Evolutionary conservation across 805 yeast genomes (phyloP), one percentile per base, ranked within the genome.

Genomic region (Hanseniaspora thailandica): DNA sequence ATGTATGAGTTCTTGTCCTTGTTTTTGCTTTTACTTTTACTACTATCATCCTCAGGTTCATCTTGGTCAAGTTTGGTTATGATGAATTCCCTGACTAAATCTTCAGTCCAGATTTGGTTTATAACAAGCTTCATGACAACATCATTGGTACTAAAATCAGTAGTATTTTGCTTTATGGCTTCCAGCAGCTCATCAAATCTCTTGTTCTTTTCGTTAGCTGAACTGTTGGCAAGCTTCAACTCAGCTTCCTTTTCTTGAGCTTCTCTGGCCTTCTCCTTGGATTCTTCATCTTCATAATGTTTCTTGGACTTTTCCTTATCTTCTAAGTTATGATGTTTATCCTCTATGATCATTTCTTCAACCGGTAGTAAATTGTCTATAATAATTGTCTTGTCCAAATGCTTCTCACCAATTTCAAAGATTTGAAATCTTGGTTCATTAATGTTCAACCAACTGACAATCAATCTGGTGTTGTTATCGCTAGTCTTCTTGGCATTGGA

Each of bases 391-490:
- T 61, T 57, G 22, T 59, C 57, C 5, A 61, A 54, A 4, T 45
- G 40, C 12, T 63, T 56, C 31, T 61, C 59, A 10, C 55, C 55
- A n/a, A 61, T 44, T 23, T 63, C 55, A 26, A 67, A 56, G 1
- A 60, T 30, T 52, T 64, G 62, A 52, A 71, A 69, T 50, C 63
- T 66, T 35, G 74, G 74, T 54, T 69, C 73, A 47, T 71, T 63
- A 1, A 66, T 71, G 52, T 63, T 64, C 19, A 64, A 58, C 71
- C 72, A 70, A 15, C 73, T 66, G 4, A 70, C 48, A 33, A 70
- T 55, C 3, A 68, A 44, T 13, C 55, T 55, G 9, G 56, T 48
- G 9, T 57, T 55, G 1, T 52, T 44, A 15, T 43, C 25, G 13
- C 23, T 43, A 7, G 30, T 17, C 3, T 20, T 30, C 10, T 48